Base-by-base conservation (phyloP, 805 yeast species). In the Komagataella phaffii region DNA sequence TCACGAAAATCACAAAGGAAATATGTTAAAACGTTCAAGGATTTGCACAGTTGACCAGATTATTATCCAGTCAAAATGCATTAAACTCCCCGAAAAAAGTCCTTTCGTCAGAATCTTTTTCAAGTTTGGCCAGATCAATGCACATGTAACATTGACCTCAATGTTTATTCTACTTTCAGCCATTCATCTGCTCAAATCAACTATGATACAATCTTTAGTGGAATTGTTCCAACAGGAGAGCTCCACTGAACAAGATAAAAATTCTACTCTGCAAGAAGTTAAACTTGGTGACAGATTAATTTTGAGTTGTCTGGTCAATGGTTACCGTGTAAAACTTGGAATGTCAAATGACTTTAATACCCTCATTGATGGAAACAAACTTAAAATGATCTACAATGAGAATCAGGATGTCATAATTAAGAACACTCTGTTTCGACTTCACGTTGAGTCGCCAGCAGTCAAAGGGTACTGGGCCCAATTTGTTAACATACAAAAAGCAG, bases 361-460 rank as follows among this genome's bases (percentile, higher is more conserved):
- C 14, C 40, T 30, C 12, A 8, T 30, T 14, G 40, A 30, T 30
- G 40, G 40, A 14, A 30, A 8, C 40, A 30, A 8, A 30, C 40
- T 30, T 30, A 30, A 8, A 30, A 14, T 30, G 14, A 14, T 30
- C 14, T 30, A 30, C 14, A 14, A 30, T 30, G 14, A 5, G 14
- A 14, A 14, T 30, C 40, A 30, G 14, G 3, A 60, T 0, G 60
- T 56, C 14, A 45, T 7, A 3, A 17, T 68, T 2, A 48, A 49
- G 6, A 56, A 59, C 36, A 57, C 59, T 7, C 66, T 70, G 49
- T 50, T 69, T 3, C 64, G 85, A 49, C 51, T 75, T 3, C 68
- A 80, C 53, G 76, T 76, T 1, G 79, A 76, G 50, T 79, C 84
- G 0, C 82, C 85, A 1, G 65, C 73, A 0, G 55, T 68, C 1